Percentiles rank a stretch among this genome's conserved stretches.
phyloP scores from a whole-genome alignment of 1,284 basidiomycete species.

The Amylostereum areolatum region DNA sequence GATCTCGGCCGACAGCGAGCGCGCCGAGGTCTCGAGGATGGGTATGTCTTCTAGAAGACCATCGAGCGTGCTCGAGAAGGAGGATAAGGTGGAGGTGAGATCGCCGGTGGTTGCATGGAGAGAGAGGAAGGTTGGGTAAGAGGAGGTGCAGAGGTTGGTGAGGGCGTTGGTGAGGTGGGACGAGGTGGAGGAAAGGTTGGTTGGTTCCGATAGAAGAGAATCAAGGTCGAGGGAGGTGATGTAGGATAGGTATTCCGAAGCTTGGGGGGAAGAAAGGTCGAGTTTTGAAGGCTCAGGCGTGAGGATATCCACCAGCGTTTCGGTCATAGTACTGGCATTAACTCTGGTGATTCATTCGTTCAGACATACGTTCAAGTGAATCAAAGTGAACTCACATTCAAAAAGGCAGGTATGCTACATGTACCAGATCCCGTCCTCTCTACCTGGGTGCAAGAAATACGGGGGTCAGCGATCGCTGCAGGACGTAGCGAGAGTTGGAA shows the following conservation, averaged over 20 bases:
- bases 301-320: constrained; percentile 7
- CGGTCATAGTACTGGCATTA: too few relatives aligned
- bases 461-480: too few relatives aligned
- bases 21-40: constrained; percentile 62
- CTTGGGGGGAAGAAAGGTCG: constrained; percentile 16
- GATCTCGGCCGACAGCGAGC: constrained; percentile 56
- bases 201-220: constrained; percentile 66
- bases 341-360: too few relatives aligned
- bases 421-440: too few relatives aligned
- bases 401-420: too few relatives aligned
- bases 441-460: too few relatives aligned
- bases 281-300: constrained; percentile 1
- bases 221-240: constrained; percentile 61
- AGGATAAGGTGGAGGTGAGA: constrained; percentile 57
- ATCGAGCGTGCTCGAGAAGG: constrained; percentile 63
- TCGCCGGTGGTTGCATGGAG: constrained; percentile 71
- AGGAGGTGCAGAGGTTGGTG: constrained; percentile 82
- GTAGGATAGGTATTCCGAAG: constrained; percentile 48
- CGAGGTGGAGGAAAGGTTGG: constrained; percentile 70
- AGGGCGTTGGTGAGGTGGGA: constrained; percentile 82
- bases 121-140: constrained; percentile 83
- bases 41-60: constrained; percentile 68
- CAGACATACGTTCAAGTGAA: too few relatives aligned
- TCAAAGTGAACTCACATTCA: too few relatives aligned
- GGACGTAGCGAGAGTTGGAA: too few relatives aligned